Evolutionary conservation across 2,329 filamentous ascomycete species (phyloP), one percentile per base, ranked within the genome.

Genomic region (Talaromyces albobiverticillius): DNA sequence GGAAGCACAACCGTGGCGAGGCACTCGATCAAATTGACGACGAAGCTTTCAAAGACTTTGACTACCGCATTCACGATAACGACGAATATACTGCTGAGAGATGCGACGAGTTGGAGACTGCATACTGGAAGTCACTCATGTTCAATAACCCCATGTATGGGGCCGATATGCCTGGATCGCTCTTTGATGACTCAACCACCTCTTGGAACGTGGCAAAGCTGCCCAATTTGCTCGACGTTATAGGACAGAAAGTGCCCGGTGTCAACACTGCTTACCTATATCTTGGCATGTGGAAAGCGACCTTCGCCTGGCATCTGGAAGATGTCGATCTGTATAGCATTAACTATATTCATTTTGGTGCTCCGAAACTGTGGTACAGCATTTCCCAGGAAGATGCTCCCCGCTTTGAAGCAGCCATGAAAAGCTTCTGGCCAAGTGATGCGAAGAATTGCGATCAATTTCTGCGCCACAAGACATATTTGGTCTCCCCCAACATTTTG

Each of bases 301-400:
- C 94, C 0, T 99, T 99, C 70, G 94, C 94, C 8, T 99, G 94
- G 94, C 94, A 99, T 81, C 76, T 99, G 51, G 94, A 99, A 70
- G 94, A 99, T 69, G 93, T 99, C 40, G 94, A 99, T 75, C 82
- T 99, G 4, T 99, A 99, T 83, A 97, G 92, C 70, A 99, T 99
- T 80, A 99, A 99, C 76, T 99, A 96, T 71, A 91, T 99, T 56
- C 94, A 99, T 67, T 99, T 99, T 70, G 94, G 94, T 52, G 94
- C 94, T 1, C 94, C 94, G 0, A 99, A 99, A 74, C 94, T 99
- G 71, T 99, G 94, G 94, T 99, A 99, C 75, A 96, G 92, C 72
- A 97, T 99, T 61, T 96, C 93, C 0, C 95, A 97, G 70, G 89
- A 89, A 60, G 94, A 99, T 69, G 91, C 93, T 13, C 85, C 91